These are phyloP conservation scores for Phytophthora rubi DNA, from an alignment of 352 stramenopile genomes.

Conservation along the genomic window DNA sequence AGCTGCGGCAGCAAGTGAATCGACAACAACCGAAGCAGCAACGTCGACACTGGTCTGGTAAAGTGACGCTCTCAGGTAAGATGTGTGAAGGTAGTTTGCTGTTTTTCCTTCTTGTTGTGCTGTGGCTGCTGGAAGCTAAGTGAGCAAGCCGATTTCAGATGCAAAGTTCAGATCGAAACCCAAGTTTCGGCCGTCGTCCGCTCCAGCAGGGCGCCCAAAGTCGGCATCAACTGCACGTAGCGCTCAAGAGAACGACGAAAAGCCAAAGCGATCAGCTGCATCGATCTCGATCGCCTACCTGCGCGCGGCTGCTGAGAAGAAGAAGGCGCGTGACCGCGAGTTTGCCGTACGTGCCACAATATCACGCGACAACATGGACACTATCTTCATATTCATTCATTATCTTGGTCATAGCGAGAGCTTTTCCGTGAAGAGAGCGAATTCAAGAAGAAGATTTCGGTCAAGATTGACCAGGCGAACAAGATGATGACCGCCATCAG, in stretches of 20 bases:
- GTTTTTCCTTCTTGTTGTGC: background rate
- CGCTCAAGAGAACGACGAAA: conserved; percentile 22
- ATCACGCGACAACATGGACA: background rate
- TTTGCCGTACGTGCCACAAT: conserved; percentile 55
- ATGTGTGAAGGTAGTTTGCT: background rate
- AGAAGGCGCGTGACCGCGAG: conserved; percentile 66
- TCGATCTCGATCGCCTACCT: conserved; percentile 69
- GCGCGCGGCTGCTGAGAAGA: conserved; percentile 63
- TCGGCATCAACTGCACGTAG: conserved; percentile 6
- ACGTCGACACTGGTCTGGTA: conserved; percentile 23
- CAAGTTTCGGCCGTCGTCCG: conserved; percentile 63
- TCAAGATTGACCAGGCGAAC: conserved; percentile 86
- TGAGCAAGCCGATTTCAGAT: background rate
- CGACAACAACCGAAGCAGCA: conserved; percentile 13
- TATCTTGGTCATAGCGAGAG: conserved; percentile 40
- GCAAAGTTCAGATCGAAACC: conserved; percentile 19
- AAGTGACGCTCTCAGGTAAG: conserved; percentile 17
- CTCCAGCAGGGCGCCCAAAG: conserved; percentile 51
- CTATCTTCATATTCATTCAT: background rate
- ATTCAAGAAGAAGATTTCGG: conserved; percentile 75
- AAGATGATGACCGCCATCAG: conserved; percentile 60
- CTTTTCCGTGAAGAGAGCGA: conserved; percentile 67
- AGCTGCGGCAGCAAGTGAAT: conserved; percentile 18
- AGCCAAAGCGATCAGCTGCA: conserved; percentile 24
- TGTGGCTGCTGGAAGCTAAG: background rate